Conservation (phyloP, 1,284 basidiomycete genomes). For the Sutorius eximius region DNA sequence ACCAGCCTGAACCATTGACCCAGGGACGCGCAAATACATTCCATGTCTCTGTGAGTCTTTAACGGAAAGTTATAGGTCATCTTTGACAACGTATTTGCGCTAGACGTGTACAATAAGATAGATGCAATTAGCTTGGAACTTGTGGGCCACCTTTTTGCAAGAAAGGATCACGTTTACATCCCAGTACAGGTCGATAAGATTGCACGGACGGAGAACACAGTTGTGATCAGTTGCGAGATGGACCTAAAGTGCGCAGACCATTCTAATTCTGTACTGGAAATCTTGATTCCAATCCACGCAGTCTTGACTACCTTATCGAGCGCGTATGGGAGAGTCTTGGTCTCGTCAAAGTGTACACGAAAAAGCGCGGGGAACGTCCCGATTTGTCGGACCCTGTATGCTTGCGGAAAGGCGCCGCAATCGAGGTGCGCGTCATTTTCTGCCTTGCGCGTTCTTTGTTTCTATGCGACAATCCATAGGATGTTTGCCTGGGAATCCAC, state of each 20-base stretch:
- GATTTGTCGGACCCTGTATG: conserved; percentile 94
- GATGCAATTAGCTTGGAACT: conserved; percentile 90
- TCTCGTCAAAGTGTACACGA: conserved; percentile 93
- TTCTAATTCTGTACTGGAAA: not conserved
- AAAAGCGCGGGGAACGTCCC: conserved; percentile 92
- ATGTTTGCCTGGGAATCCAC: conserved; percentile 91
- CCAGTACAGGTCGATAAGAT: conserved; percentile 67
- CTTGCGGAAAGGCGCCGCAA: conserved; percentile 86
- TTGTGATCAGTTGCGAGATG: conserved; percentile 94
- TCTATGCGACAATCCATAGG: conserved; percentile 38
- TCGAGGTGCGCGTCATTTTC: conserved; percentile 60
- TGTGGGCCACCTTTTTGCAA: conserved; percentile 20
- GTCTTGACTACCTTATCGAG: conserved; percentile 85
- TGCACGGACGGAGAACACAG: conserved; percentile 82
- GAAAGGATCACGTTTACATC: not conserved
- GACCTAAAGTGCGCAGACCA: conserved; percentile 67
- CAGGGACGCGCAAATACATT: conserved; percentile 91
- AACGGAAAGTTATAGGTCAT: not conserved
- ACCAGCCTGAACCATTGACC: conserved; percentile 4
- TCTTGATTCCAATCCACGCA: conserved; percentile 32
- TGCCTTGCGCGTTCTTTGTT: not conserved
- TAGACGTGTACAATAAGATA: conserved; percentile 94
- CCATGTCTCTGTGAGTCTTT: conserved; percentile 76
- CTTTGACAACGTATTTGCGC: not conserved
- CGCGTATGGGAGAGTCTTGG: conserved; percentile 87